Percentiles rank a stretch among this genome's conserved stretches.
Conservation (phyloP, 441 rosid genomes). For the Erysimum pusillum region DNA sequence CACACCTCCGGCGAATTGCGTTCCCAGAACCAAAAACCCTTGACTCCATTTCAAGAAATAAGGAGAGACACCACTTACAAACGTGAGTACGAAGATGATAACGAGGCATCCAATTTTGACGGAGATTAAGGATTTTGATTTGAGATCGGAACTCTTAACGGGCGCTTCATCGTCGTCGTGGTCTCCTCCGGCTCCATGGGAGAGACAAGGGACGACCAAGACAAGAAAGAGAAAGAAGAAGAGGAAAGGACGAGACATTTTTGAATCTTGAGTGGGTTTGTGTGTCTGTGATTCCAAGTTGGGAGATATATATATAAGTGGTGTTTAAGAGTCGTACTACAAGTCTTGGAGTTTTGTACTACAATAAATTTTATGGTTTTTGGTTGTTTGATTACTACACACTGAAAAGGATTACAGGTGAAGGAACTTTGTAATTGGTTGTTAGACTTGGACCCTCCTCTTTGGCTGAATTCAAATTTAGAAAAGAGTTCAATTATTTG, state of each 20-base stretch:
- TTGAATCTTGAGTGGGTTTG: conserved; percentile 22
- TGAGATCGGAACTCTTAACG: conserved; percentile 30
- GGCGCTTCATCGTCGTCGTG: conserved; percentile 43
- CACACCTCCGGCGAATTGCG: conserved; percentile 89
- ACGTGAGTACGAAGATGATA: conserved; percentile 64
- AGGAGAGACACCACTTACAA: conserved; percentile 76
- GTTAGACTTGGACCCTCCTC: conserved; percentile 15
- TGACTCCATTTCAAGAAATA: conserved; percentile 83
- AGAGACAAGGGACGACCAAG: conserved; percentile 57
- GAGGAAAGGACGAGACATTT: conserved; percentile 59
- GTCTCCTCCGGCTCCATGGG: conserved; percentile 59
- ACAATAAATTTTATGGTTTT: conserved; percentile 26
- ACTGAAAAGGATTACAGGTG: conserved; percentile 17
- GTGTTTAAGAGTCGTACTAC: conserved; percentile 40
- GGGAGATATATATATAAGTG: conserved; percentile 28
- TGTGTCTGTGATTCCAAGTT: conserved; percentile 30
- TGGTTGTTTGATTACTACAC: conserved; percentile 16
- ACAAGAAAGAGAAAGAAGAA: conserved; percentile 56
- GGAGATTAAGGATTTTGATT: conserved; percentile 54
- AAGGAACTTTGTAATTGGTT: conserved; percentile 21
- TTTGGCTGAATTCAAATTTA: conserved; percentile 11
- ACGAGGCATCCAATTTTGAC: conserved; percentile 76
- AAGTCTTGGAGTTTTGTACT: conserved; percentile 34
- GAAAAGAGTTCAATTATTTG: neutral
- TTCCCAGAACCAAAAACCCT: conserved; percentile 76